Percentiles rank a stretch among this genome's conserved stretches.
phyloP scores from a whole-genome alignment of 2,329 filamentous ascomycete genomes.

The Aspergillaceae sp. region DNA sequence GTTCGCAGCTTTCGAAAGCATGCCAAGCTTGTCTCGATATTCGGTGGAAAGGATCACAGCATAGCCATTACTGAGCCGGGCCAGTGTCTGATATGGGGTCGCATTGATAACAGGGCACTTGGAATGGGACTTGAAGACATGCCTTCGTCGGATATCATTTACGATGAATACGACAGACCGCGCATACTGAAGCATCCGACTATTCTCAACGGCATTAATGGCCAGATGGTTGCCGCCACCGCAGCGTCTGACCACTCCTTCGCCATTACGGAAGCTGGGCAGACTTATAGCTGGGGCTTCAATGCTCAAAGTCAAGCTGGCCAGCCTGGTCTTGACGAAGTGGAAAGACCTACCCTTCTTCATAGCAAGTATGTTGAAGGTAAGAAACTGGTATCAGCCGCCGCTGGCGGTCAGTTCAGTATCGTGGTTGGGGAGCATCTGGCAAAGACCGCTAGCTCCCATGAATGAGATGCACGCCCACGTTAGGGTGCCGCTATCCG shows the following conservation, averaged over 20 bases:
- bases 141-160: constrained; percentile 4
- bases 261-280: constrained; percentile 54
- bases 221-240: constrained; percentile 1
- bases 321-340: constrained; percentile 38
- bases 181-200: constrained; percentile 9
- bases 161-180: constrained; percentile 5
- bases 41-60: constrained; percentile 14
- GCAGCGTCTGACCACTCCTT: constrained; percentile 58
- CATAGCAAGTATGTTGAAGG: constrained; percentile 62
- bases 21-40: constrained; percentile 3
- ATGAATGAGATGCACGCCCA: too few relatives aligned
- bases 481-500: too few relatives aligned
- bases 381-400: constrained; percentile 60
- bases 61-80: constrained; percentile 9
- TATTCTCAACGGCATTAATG: constrained; percentile 2
- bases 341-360: constrained; percentile 61
- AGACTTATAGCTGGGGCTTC: constrained; percentile 69
- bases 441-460: background rate
- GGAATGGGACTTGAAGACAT: constrained; percentile 6
- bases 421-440: constrained; percentile 13
- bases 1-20: constrained; percentile 4
- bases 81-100: constrained; percentile 14
- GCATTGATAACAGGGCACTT: constrained; percentile 11
- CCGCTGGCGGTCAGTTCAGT: constrained; percentile 63
- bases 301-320: constrained; percentile 76